Conservation (phyloP, 2,329 filamentous ascomycete species). For the Ceratocystis huliohia region DNA sequence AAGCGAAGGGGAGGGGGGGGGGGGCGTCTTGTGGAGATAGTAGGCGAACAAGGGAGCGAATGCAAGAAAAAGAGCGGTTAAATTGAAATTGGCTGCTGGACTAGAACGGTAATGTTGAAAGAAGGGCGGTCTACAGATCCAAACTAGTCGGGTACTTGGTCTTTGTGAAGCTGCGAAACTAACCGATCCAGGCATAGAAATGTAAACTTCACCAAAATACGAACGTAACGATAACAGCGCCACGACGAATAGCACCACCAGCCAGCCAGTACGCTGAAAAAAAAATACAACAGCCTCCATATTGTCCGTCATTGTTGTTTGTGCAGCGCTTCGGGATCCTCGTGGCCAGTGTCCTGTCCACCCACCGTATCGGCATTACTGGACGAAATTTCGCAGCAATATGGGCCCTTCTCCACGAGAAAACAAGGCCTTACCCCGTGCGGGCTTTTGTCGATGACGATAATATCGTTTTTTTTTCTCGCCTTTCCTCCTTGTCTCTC, state of each 20-base stretch:
- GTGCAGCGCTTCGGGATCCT: not conserved
- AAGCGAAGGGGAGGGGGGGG: not conserved
- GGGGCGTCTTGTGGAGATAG: not conserved
- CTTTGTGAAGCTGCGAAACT: not conserved
- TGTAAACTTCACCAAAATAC: not conserved
- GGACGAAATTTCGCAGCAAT: not conserved
- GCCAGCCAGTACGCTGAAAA: not conserved
- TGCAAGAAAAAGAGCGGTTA: not conserved
- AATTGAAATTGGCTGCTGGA: not conserved
- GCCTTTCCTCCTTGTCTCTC: not conserved
- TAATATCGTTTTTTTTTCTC: conserved; percentile 2
- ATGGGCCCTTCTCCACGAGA: not conserved
- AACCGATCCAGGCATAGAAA: not conserved
- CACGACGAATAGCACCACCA: not conserved
- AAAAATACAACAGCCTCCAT: not conserved
- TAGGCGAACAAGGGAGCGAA: not conserved
- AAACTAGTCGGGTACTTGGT: no score
- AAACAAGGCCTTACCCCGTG: not conserved
- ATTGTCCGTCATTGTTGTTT: not conserved
- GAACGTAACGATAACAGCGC: not conserved
- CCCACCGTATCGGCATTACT: conserved; percentile 5
- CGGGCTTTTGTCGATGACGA: not conserved
- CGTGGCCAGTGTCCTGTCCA: conserved; percentile 5
- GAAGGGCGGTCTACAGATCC: no score
- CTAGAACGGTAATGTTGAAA: no score